Conservation (phyloP, 306 rosid species). For the Pyrus communis region DNA sequence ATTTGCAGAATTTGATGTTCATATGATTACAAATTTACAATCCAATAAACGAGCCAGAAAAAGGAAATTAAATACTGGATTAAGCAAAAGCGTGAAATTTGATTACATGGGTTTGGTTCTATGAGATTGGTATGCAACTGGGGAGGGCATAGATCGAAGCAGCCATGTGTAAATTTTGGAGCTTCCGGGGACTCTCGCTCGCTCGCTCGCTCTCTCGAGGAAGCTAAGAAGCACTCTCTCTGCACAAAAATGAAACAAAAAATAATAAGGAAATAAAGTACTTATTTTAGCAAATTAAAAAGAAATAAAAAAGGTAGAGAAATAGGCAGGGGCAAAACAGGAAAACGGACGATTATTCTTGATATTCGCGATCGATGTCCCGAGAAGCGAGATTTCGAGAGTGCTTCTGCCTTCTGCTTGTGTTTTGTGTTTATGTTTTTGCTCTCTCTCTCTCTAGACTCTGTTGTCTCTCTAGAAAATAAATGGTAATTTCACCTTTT, state of each 20-base stretch:
- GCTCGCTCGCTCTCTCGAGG: conserved; percentile 18
- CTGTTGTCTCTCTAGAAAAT: neutral
- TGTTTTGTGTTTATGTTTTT: neutral
- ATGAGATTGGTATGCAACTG: conserved; percentile 34
- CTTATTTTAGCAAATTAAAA: neutral
- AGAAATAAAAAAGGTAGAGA: too few species aligned
- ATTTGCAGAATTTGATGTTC: conserved; percentile 12
- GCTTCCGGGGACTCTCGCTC: conserved; percentile 20
- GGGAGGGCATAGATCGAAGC: conserved; percentile 49
- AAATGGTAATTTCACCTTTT: neutral
- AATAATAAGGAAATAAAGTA: neutral
- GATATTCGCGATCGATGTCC: conserved; percentile 42
- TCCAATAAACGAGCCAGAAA: conserved; percentile 17
- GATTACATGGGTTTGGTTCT: conserved; percentile 57
- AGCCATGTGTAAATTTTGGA: conserved; percentile 29
- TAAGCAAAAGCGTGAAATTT: neutral
- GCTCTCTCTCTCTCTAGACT: neutral
- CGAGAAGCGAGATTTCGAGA: conserved; percentile 47
- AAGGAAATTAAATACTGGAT: neutral
- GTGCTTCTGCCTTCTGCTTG: conserved; percentile 16
- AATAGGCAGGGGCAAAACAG: conserved; percentile 35
- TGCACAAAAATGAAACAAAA: neutral
- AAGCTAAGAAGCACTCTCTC: conserved; percentile 25
- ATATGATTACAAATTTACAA: conserved; percentile 3
- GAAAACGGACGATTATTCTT: conserved; percentile 23